Percentiles rank a stretch among this genome's conserved stretches.
Conservation (phyloP, 345 rosid species). For the Boechera stricta region DNA sequence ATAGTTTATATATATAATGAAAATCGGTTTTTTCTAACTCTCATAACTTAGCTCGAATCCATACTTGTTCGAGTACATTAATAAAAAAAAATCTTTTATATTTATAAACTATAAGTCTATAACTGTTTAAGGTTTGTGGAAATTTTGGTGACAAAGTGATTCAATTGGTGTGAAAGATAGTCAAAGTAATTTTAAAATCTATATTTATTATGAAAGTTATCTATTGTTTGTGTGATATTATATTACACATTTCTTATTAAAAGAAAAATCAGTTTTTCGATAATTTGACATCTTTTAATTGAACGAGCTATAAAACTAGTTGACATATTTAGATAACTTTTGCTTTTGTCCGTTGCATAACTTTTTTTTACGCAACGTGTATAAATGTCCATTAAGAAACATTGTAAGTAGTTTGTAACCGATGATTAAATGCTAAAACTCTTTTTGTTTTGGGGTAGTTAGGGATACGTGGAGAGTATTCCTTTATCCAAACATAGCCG, state of each 20-base stretch:
- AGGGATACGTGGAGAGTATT: conserved; percentile 10
- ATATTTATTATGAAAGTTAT: not conserved
- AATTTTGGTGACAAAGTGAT: not conserved
- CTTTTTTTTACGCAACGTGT: conserved; percentile 16
- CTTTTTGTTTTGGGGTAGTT: conserved; percentile 16
- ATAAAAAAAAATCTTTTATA: no score
- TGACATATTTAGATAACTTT: not conserved
- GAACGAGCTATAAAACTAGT: not conserved
- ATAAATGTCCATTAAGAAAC: not conserved
- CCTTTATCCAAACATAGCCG: conserved; percentile 6
- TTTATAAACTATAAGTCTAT: no score
- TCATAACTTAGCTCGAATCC: not conserved
- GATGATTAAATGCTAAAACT: conserved; percentile 20
- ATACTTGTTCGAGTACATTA: no score
- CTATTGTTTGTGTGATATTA: not conserved
- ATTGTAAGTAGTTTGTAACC: conserved; percentile 9
- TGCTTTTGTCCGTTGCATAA: conserved; percentile 3
- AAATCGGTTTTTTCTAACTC: not conserved
- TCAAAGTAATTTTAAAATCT: not conserved
- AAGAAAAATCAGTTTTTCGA: not conserved
- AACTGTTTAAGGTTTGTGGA: not conserved
- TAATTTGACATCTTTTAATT: not conserved
- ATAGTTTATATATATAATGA: not conserved
- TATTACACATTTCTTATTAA: not conserved
- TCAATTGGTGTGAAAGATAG: not conserved